Conservation (phyloP, 768 basidiomycete genomes). For the Tulasnella sp. region DNA sequence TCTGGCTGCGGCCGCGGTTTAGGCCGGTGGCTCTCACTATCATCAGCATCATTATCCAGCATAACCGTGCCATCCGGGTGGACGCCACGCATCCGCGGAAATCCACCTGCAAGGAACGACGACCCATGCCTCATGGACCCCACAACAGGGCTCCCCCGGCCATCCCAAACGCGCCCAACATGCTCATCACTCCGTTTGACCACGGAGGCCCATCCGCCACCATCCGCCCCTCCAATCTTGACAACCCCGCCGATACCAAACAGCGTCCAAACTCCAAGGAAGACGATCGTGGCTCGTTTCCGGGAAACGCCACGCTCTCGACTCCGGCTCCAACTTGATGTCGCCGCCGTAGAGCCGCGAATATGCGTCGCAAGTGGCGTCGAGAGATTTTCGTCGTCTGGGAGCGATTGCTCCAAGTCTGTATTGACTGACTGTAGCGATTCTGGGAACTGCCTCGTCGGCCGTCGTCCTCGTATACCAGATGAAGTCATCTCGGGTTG, state of each 20-base stretch:
- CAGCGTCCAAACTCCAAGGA: conserved; percentile 65
- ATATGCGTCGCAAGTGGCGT: conserved; percentile 11
- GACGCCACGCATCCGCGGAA: neutral
- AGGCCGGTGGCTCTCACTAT: too few species aligned
- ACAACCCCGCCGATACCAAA: conserved; percentile 52
- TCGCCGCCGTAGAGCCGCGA: conserved; percentile 12
- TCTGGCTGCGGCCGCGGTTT: too few species aligned
- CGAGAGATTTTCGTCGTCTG: conserved; percentile 32
- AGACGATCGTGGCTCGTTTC: conserved; percentile 66
- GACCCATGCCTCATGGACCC: neutral
- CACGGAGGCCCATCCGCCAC: conserved; percentile 24
- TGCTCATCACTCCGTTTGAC: conserved; percentile 31
- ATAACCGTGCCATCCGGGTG: neutral
- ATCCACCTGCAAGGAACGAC: neutral
- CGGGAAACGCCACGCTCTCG: conserved; percentile 40
- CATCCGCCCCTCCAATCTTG: conserved; percentile 20
- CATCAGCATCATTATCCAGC: too few species aligned
- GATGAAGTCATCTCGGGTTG: neutral
- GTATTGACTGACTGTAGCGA: conserved; percentile 26
- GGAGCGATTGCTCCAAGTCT: neutral
- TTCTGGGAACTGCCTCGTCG: conserved; percentile 33
- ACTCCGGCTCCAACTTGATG: conserved; percentile 22
- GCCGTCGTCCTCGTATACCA: conserved; percentile 5
- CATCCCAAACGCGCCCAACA: neutral
- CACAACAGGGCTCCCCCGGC: neutral